Evolutionary conservation across 768 basidiomycete species (phyloP).

Genomic region (Boletus huronensis): DNA sequence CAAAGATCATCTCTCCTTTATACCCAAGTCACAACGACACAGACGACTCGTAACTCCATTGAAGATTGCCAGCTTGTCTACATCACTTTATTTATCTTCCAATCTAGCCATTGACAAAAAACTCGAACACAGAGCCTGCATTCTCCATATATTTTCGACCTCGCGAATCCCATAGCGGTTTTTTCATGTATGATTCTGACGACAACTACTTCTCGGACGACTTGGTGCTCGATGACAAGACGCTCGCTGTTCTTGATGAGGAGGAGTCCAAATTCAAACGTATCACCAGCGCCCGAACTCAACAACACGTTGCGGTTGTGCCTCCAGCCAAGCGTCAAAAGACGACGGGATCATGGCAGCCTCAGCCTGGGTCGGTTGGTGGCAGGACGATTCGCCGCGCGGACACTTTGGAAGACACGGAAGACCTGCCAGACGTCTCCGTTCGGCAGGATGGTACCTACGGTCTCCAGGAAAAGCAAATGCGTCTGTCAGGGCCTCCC

Average conservation of each 20-base stretch:
- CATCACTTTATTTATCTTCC: background rate
- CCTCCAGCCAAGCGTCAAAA: slow-evolving; percentile 57
- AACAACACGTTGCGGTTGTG: slow-evolving; percentile 19
- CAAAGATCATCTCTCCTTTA: too few species aligned
- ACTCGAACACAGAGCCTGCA: background rate
- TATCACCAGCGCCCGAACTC: slow-evolving; percentile 25
- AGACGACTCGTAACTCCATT: background rate
- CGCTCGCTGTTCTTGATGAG: slow-evolving; percentile 58
- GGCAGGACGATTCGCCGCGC: slow-evolving; percentile 19
- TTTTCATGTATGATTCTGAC: slow-evolving; percentile 59
- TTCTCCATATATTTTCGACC: background rate
- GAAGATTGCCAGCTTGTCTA: background rate
- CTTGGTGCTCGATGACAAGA: slow-evolving; percentile 58
- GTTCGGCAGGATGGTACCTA: slow-evolving; percentile 59
- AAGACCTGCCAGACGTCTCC: slow-evolving; percentile 62
- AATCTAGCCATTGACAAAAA: background rate
- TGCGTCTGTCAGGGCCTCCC: slow-evolving; percentile 11
- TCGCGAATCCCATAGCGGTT: background rate
- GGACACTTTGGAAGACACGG: slow-evolving; percentile 38
- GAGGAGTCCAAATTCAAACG: slow-evolving; percentile 44
- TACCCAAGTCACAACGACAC: background rate
- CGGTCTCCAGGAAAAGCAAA: slow-evolving; percentile 33
- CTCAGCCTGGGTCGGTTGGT: slow-evolving; percentile 36
- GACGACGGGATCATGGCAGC: slow-evolving; percentile 44
- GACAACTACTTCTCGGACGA: slow-evolving; percentile 67